phyloP scores from a whole-genome alignment of 805 yeast species.

The Myxozyma sirexii region DNA sequence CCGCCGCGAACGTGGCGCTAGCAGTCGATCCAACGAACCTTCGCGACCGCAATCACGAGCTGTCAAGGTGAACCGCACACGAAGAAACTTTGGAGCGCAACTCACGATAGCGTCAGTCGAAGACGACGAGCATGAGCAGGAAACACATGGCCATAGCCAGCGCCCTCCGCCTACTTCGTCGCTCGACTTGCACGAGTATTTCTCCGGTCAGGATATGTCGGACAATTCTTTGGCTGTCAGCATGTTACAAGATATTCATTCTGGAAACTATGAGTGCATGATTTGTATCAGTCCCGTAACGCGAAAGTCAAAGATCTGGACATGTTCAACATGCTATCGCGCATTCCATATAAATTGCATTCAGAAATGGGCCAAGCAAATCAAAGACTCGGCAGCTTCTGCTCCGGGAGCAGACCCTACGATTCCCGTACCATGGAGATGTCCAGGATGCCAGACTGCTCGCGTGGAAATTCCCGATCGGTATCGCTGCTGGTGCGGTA shows the following conservation, averaged over 20 bases:
- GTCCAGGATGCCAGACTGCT: constrained; percentile 76
- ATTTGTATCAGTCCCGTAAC: constrained; percentile 86
- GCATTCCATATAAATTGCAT: constrained; percentile 87
- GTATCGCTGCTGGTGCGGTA: constrained; percentile 89
- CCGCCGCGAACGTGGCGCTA: constrained; percentile 2
- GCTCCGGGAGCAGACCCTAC: constrained; percentile 8
- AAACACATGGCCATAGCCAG: not conserved
- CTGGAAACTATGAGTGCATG: constrained; percentile 60
- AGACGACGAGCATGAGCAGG: constrained; percentile 6
- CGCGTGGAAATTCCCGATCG: constrained; percentile 52
- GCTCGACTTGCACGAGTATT: constrained; percentile 24
- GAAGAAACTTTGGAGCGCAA: constrained; percentile 16
- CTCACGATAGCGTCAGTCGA: not conserved
- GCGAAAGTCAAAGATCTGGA: constrained; percentile 68
- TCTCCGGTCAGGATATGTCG: constrained; percentile 13
- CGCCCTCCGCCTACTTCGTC: not conserved
- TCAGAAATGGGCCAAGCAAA: constrained; percentile 80
- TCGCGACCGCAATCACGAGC: not conserved
- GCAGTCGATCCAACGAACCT: not conserved
- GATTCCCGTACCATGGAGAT: constrained; percentile 62
- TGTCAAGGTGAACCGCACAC: constrained; percentile 1
- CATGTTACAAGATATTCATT: constrained; percentile 25
- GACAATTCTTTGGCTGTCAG: constrained; percentile 18
- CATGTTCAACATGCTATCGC: constrained; percentile 74
- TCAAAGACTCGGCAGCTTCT: constrained; percentile 46